Percentiles rank a stretch among this genome's conserved stretches.
Evolutionary conservation across 2,329 filamentous ascomycete species (phyloP).

Genomic region (Pyrenophora tritici-repentis): DNA sequence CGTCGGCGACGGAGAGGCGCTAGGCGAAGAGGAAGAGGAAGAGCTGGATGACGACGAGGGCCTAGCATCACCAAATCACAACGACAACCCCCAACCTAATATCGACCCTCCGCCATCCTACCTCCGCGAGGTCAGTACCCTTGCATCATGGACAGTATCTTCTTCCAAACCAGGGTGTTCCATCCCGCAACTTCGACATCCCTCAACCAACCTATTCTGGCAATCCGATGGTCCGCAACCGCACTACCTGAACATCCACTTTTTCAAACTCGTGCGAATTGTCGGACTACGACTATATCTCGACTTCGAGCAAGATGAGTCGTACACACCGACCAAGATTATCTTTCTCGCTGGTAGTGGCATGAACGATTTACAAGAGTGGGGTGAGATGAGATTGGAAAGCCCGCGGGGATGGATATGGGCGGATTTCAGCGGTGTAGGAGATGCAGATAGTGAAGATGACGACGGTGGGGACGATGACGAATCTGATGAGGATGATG

Average conservation of each 20-base stretch:
- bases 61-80: slow-evolving; percentile 24
- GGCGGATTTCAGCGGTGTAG: slow-evolving; percentile 71
- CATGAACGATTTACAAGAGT: slow-evolving; percentile 88
- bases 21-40: slow-evolving; percentile 49
- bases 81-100: slow-evolving; percentile 20
- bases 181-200: slow-evolving; percentile 74
- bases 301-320: slow-evolving; percentile 91
- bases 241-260: slow-evolving; percentile 81
- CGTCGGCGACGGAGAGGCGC: slow-evolving; percentile 15
- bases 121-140: slow-evolving; percentile 82
- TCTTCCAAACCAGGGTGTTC: slow-evolving; percentile 81
- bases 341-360: slow-evolving; percentile 87
- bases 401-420: slow-evolving; percentile 90
- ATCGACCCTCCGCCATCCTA: slow-evolving; percentile 48
- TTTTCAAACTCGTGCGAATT: slow-evolving; percentile 80
- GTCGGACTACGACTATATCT: slow-evolving; percentile 81
- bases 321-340: slow-evolving; percentile 94
- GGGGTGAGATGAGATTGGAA: slow-evolving; percentile 77
- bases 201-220: slow-evolving; percentile 77
- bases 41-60: slow-evolving; percentile 49
- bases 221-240: slow-evolving; percentile 87
- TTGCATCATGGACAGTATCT: slow-evolving; percentile 82
- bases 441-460: slow-evolving; percentile 44
- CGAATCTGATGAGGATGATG: slow-evolving; percentile 19
- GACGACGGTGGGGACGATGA: slow-evolving; percentile 27